phyloP scores from a whole-genome alignment of 495 filamentous ascomycete species.

The Massariosphaeria phaeospora region DNA sequence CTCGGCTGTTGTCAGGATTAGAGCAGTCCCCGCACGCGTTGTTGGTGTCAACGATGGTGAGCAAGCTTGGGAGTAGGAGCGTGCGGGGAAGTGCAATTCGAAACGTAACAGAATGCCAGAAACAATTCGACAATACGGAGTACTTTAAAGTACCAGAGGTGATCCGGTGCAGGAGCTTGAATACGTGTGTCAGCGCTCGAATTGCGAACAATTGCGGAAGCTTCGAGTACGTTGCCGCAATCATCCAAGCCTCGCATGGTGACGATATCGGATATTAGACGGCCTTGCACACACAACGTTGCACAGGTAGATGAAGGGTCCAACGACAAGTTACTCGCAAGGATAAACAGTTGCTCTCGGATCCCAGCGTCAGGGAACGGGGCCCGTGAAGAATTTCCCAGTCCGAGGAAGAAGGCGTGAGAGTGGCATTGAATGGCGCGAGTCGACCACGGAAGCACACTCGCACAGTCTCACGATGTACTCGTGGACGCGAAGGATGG shows the following conservation, averaged over 20 bases:
- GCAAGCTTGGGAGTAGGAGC: conserved; percentile 1
- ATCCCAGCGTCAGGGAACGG: too few species aligned
- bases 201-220: too few species aligned
- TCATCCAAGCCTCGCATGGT: too few species aligned
- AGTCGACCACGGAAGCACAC: not conserved
- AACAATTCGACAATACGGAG: not conserved
- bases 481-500: conserved; percentile 2
- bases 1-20: conserved; percentile 11
- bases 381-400: too few species aligned
- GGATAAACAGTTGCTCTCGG: too few species aligned
- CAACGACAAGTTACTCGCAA: too few species aligned
- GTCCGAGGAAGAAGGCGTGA: conserved; percentile 8
- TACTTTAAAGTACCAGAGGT: not conserved
- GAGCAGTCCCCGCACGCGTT: conserved; percentile 20
- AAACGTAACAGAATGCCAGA: conserved; percentile 24
- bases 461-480: conserved; percentile 1
- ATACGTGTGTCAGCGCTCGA: not conserved
- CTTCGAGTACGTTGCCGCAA: too few species aligned
- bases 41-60: too few species aligned
- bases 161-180: conserved; percentile 9
- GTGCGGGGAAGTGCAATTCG: conserved; percentile 19
- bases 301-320: too few species aligned
- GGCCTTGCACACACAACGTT: too few species aligned
- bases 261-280: too few species aligned
- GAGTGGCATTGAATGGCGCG: conserved; percentile 1